Evolutionary conservation across 140 eudicot species (phyloP).

Genomic region (Oenanthe javanica): DNA sequence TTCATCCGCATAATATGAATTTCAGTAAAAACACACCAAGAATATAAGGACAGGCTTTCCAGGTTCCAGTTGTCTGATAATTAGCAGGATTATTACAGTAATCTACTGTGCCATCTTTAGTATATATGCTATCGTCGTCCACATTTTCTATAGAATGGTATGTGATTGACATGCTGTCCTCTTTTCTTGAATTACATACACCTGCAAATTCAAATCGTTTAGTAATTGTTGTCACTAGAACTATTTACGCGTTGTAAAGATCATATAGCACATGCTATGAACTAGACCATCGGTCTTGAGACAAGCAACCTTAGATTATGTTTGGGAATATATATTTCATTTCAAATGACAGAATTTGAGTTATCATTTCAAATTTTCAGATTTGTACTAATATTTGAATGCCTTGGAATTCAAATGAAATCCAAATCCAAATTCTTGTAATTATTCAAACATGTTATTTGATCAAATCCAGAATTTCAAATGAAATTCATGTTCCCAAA

Average conservation of each 20-base stretch:
- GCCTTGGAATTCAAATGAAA: too few species aligned
- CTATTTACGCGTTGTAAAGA: background rate
- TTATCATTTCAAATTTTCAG: too few species aligned
- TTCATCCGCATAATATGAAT: background rate
- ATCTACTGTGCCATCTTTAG: conserved; percentile 10
- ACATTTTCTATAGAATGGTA: background rate
- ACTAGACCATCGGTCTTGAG: background rate
- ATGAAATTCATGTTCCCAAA: too few species aligned
- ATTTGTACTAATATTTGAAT: too few species aligned
- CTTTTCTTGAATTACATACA: background rate
- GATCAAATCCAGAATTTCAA: too few species aligned
- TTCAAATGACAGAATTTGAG: too few species aligned
- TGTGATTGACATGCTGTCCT: background rate
- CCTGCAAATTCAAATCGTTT: background rate
- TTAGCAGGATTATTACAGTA: conserved; percentile 9
- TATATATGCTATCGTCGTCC: background rate
- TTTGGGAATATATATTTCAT: too few species aligned
- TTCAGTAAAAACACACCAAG: background rate
- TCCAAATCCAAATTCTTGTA: too few species aligned
- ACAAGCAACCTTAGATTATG: background rate
- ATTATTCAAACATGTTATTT: too few species aligned
- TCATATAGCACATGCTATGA: background rate
- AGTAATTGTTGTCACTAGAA: background rate
- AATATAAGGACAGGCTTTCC: conserved; percentile 12
- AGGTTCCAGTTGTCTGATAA: background rate